A percentile compares a stretch with the other conserved stretches of the same genome.
These are phyloP conservation scores for Penicillium sp. DNA, from an alignment of 2,329 filamentous ascomycete species.

Conservation along the genomic window DNA sequence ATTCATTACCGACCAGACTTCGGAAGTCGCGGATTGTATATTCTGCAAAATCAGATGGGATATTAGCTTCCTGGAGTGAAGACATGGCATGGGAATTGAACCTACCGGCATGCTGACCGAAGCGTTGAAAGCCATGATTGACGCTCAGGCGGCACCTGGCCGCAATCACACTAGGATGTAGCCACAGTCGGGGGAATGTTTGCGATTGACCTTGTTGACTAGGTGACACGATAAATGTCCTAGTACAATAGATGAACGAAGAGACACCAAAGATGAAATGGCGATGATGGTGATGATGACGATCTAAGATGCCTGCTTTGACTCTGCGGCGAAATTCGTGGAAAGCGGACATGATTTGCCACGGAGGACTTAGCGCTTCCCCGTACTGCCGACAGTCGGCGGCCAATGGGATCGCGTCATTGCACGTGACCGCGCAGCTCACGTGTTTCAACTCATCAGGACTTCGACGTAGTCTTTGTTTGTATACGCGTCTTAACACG, in stretches of 20 bases:
- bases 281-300: conserved; percentile 17
- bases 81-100: not conserved
- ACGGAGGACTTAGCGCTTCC: conserved; percentile 17
- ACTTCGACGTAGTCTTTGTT: not conserved
- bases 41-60: conserved; percentile 35
- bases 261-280: conserved; percentile 12
- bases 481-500: not conserved
- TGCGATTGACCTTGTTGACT: not conserved
- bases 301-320: not conserved
- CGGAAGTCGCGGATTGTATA: conserved; percentile 39
- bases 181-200: not conserved
- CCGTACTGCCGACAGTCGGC: conserved; percentile 17
- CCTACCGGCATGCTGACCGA: conserved; percentile 47
- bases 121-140: conserved; percentile 51
- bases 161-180: conserved; percentile 19
- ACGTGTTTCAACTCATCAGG: not conserved
- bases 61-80: not conserved
- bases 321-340: conserved; percentile 29
- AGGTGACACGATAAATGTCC: not conserved
- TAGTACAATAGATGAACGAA: not conserved
- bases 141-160: conserved; percentile 35
- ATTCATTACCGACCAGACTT: conserved; percentile 43
- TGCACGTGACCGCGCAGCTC: not conserved
- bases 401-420: not conserved
- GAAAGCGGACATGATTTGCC: conserved; percentile 21